These are phyloP conservation scores for Herpetomonas samuelpessoai DNA, from an alignment of 208 protist genomes.

Conservation along the genomic window DNA sequence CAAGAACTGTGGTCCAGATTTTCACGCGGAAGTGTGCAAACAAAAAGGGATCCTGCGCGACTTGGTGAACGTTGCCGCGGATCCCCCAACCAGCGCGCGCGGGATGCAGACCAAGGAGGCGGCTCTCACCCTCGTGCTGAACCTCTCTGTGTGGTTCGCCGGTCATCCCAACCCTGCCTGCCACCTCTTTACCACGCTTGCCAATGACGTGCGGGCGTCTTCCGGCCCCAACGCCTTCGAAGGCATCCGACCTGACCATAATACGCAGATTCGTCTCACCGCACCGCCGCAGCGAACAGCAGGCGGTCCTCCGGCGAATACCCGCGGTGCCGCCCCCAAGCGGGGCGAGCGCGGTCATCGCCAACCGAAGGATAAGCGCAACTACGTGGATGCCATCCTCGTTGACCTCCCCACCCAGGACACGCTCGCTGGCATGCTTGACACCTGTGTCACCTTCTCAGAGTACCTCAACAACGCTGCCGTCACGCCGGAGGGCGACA, in stretches of 20 bases:
- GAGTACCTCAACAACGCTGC: slow-evolving; percentile 75
- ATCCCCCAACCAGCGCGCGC: slow-evolving; percentile 38
- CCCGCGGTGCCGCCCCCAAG: background rate
- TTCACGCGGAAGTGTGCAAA: slow-evolving; percentile 67
- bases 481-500: slow-evolving; percentile 23
- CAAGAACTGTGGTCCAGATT: slow-evolving; percentile 45
- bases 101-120: slow-evolving; percentile 52
- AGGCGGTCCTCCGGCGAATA: background rate
- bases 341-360: background rate
- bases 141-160: slow-evolving; percentile 85
- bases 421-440: slow-evolving; percentile 66
- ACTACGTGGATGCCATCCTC: slow-evolving; percentile 57
- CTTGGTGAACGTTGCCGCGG: slow-evolving; percentile 58
- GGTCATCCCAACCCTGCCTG: slow-evolving; percentile 56
- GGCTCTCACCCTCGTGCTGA: slow-evolving; percentile 68
- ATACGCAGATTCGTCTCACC: slow-evolving; percentile 19
- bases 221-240: slow-evolving; percentile 73
- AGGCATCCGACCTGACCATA: slow-evolving; percentile 52
- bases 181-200: slow-evolving; percentile 63
- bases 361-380: slow-evolving; percentile 7
- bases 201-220: slow-evolving; percentile 54
- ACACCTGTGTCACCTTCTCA: slow-evolving; percentile 67
- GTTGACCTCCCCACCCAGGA: slow-evolving; percentile 62
- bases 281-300: slow-evolving; percentile 3
- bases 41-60: slow-evolving; percentile 82